Percentiles rank a stretch among this genome's conserved stretches.
phyloP scores from a whole-genome alignment of 1,284 basidiomycete genomes.

The Rhodotorula sp. region DNA sequence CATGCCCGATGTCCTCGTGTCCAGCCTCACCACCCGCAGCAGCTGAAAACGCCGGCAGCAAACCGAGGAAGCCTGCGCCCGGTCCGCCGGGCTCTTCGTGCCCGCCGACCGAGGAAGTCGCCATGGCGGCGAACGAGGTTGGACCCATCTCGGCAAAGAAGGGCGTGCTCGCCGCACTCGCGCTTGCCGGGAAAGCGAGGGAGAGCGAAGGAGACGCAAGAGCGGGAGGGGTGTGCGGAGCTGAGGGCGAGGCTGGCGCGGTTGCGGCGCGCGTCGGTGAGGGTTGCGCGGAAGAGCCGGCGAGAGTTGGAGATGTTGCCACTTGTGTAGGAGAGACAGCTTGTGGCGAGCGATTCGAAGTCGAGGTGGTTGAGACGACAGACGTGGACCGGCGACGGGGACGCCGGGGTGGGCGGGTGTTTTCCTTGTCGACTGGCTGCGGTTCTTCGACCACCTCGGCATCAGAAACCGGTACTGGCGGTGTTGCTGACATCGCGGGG shows the following conservation, averaged over 20 bases:
- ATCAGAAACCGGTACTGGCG: neutral
- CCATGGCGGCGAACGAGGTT: neutral
- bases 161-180: neutral
- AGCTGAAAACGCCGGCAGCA: neutral
- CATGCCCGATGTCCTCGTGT: no score
- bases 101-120: neutral
- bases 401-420: neutral
- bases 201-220: neutral
- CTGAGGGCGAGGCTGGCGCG: neutral
- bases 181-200: neutral
- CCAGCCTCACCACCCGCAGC: neutral
- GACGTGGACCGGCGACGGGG: constrained; percentile 4
- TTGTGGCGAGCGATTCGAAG: neutral
- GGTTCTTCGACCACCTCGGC: neutral
- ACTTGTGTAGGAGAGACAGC: neutral
- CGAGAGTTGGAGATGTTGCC: neutral
- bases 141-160: neutral
- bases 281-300: neutral
- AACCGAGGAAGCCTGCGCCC: neutral
- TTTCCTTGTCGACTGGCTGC: constrained; percentile 19
- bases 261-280: neutral
- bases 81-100: neutral
- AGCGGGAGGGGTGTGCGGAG: neutral
- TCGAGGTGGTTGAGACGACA: neutral
- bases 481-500: neutral